Conservation (phyloP, 2,329 filamentous ascomycete genomes). For the Monosporascus sp. region DNA sequence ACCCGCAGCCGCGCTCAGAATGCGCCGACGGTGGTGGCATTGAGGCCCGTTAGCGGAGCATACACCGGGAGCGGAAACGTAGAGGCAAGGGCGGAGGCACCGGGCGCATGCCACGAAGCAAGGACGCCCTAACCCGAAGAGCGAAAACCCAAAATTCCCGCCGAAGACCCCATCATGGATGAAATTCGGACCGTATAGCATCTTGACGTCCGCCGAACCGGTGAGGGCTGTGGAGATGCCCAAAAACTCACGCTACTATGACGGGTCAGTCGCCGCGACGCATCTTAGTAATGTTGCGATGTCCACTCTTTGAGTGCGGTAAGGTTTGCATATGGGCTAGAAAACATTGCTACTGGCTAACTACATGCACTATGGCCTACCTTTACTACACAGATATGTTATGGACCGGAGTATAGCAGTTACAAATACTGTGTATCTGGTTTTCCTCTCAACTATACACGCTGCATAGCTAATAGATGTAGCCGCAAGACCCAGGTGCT, state of each 20-base stretch:
- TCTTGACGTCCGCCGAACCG: constrained; percentile 65
- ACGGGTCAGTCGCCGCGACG: too few species aligned
- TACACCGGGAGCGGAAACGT: constrained; percentile 58
- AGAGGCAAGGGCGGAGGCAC: constrained; percentile 55
- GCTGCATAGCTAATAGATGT: too few species aligned
- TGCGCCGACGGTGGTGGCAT: constrained; percentile 68
- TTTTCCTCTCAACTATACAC: too few species aligned
- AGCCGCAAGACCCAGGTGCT: too few species aligned
- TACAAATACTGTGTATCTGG: too few species aligned
- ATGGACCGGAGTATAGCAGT: too few species aligned
- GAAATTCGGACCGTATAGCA: constrained; percentile 63
- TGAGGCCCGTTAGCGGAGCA: constrained; percentile 65
- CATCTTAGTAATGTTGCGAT: too few species aligned
- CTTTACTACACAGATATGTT: too few species aligned
- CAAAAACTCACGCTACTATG: constrained; percentile 64
- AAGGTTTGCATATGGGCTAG: too few species aligned
- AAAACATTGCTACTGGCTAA: too few species aligned
- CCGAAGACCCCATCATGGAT: constrained; percentile 55
- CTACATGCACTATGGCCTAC: too few species aligned
- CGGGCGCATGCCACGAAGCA: constrained; percentile 35
- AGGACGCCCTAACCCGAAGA: constrained; percentile 52
- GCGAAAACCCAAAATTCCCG: constrained; percentile 50
- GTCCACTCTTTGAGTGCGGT: too few species aligned
- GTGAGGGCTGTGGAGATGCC: constrained; percentile 62
- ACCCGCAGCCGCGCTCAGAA: constrained; percentile 57